Conservation (phyloP, 2,329 filamentous ascomycete genomes). For the Colletotrichum tropicale region DNA sequence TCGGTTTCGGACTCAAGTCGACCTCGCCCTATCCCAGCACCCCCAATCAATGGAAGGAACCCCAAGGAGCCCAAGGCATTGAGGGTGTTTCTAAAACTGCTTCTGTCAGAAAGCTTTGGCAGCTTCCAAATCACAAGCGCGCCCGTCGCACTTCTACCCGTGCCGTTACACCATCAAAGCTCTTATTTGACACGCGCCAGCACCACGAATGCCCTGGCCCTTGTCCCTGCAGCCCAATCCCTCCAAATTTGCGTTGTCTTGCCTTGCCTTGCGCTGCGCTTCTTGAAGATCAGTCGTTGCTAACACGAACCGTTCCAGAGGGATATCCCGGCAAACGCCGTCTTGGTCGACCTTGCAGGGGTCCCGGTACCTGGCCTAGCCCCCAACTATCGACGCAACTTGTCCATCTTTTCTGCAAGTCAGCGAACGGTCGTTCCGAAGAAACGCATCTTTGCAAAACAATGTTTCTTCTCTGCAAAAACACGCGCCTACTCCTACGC, state of each 20-base stretch:
- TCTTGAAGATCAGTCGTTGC: neutral
- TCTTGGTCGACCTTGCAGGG: neutral
- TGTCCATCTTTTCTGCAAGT: neutral
- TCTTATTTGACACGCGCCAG: conserved; percentile 12
- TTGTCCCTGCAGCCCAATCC: conserved; percentile 1
- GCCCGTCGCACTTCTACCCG: neutral
- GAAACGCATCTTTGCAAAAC: conserved; percentile 17
- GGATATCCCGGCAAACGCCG: neutral
- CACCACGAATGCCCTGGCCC: neutral
- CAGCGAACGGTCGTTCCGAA: conserved; percentile 4
- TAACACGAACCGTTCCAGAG: neutral
- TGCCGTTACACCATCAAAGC: conserved; percentile 15
- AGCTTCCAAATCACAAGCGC: conserved; percentile 19
- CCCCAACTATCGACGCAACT: neutral
- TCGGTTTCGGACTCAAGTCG: neutral
- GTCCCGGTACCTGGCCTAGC: neutral
- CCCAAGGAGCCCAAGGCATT: neutral
- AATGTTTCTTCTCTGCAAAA: conserved; percentile 20
- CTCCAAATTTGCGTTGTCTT: neutral
- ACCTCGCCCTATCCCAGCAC: neutral
- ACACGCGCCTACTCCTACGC: conserved; percentile 11
- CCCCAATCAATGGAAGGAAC: neutral
- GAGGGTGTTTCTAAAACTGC: conserved; percentile 17
- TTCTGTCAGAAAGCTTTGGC: conserved; percentile 21
- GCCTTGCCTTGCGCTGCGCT: neutral